Conservation (phyloP, 139 green algal genomes). For the Marvania coccoides region DNA sequence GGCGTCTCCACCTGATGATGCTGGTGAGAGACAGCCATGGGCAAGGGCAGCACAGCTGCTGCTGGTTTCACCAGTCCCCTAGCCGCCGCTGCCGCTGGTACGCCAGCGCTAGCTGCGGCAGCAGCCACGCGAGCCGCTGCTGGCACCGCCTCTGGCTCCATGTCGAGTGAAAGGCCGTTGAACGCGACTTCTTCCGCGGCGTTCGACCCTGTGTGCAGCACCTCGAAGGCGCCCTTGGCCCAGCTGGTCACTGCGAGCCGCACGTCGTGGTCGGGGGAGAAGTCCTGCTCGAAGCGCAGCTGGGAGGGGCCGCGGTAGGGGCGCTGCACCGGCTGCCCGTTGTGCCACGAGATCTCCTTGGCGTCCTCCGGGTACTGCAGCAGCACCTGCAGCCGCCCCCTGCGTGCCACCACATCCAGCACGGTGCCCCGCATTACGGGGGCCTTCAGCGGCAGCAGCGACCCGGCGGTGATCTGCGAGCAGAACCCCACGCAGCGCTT, state of each 20-base stretch:
- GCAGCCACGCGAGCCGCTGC: too few species aligned
- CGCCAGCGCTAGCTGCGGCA: too few species aligned
- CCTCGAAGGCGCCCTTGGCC: conserved; percentile 50
- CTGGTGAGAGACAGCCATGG: too few species aligned
- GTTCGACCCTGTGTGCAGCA: conserved; percentile 42
- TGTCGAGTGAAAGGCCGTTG: too few species aligned
- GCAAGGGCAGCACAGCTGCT: too few species aligned
- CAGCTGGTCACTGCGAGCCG: conserved; percentile 38
- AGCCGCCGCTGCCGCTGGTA: too few species aligned
- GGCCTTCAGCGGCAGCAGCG: conserved; percentile 42
- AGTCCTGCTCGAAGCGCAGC: conserved; percentile 37
- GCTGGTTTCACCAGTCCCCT: too few species aligned
- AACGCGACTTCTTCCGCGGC: too few species aligned
- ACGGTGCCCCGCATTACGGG: conserved; percentile 55
- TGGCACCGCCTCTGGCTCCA: too few species aligned
- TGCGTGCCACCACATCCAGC: conserved; percentile 39
- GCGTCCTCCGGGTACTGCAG: conserved; percentile 35
- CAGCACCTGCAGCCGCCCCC: conserved; percentile 39
- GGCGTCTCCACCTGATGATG: too few species aligned
- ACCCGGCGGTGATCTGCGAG: conserved; percentile 54
- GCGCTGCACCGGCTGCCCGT: conserved; percentile 40
- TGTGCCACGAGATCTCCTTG: conserved; percentile 44
- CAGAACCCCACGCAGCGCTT: conserved; percentile 41
- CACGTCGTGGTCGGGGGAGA: conserved; percentile 22
- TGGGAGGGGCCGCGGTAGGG: conserved; percentile 34